phyloP scores from a whole-genome alignment of 2,329 filamentous ascomycete species.

The Onygena corvina region DNA sequence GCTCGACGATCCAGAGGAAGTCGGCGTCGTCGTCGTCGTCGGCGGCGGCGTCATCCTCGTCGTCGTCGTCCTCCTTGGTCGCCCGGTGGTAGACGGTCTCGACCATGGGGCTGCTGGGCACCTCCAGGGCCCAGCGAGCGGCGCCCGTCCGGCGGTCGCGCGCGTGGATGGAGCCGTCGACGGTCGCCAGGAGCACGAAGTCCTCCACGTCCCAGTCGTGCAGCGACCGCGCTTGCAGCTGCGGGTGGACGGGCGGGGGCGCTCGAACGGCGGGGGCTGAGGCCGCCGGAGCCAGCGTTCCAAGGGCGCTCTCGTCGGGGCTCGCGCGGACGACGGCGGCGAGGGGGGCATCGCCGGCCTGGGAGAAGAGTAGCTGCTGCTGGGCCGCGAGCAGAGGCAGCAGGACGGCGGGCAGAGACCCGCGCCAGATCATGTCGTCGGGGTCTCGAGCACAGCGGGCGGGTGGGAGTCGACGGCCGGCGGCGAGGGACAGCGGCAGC shows the following conservation, averaged over 20 bases:
- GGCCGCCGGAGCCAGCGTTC: conserved; percentile 89
- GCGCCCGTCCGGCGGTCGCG: conserved; percentile 76
- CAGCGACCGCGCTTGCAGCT: conserved; percentile 89
- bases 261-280: conserved; percentile 63
- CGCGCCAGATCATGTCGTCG: conserved; percentile 50
- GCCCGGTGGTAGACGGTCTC: conserved; percentile 71
- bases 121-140: conserved; percentile 72
- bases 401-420: conserved; percentile 48
- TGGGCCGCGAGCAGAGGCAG: conserved; percentile 52
- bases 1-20: conserved; percentile 91
- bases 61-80: conserved; percentile 40
- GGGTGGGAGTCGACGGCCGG: not conserved
- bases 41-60: conserved; percentile 50
- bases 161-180: conserved; percentile 92
- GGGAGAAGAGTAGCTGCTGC: conserved; percentile 43
- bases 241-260: conserved; percentile 77
- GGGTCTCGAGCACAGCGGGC: not conserved
- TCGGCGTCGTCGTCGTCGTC: conserved; percentile 57
- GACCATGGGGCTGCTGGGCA: conserved; percentile 69
- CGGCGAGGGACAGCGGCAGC: not conserved
- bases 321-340: conserved; percentile 21
- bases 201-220: conserved; percentile 99
- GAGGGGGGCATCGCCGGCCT: conserved; percentile 21
- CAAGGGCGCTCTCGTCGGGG: conserved; percentile 80
- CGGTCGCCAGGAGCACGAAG: conserved; percentile 98